phyloP scores from a whole-genome alignment of 768 basidiomycete species.

The Suillus placidus region DNA sequence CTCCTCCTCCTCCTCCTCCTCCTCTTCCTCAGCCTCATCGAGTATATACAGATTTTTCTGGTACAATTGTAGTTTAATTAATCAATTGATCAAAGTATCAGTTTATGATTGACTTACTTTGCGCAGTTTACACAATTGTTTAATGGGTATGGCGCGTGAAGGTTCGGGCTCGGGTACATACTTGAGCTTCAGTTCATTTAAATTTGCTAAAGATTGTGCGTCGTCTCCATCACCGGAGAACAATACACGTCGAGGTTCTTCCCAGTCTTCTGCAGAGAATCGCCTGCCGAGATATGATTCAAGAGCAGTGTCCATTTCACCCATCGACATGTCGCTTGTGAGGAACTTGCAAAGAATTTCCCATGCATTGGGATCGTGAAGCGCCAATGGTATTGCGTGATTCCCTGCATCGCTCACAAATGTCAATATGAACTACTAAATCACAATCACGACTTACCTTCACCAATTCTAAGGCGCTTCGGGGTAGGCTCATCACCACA shows the following conservation, averaged over 20 bases:
- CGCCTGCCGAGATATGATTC: background rate
- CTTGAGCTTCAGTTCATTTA: background rate
- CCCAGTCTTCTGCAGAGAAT: background rate
- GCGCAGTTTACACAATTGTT: no score
- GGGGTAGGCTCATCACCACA: background rate
- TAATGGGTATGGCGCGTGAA: no score
- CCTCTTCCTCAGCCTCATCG: background rate
- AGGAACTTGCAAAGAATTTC: background rate
- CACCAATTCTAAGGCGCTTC: background rate
- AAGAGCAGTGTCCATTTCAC: background rate
- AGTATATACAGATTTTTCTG: background rate
- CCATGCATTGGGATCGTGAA: background rate
- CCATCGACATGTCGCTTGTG: background rate
- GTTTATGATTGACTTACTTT: no score
- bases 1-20: background rate
- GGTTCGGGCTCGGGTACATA: background rate
- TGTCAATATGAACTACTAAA: background rate
- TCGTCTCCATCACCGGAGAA: background rate
- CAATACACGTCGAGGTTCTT: background rate
- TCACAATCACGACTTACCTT: background rate
- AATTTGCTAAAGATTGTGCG: background rate
- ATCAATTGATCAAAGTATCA: no score
- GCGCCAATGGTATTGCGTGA: background rate
- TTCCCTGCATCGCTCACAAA: background rate
- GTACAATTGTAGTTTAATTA: no score